Evolutionary conservation across 345 rosid species (phyloP).

Genomic region (Arabidopsis suecica): DNA sequence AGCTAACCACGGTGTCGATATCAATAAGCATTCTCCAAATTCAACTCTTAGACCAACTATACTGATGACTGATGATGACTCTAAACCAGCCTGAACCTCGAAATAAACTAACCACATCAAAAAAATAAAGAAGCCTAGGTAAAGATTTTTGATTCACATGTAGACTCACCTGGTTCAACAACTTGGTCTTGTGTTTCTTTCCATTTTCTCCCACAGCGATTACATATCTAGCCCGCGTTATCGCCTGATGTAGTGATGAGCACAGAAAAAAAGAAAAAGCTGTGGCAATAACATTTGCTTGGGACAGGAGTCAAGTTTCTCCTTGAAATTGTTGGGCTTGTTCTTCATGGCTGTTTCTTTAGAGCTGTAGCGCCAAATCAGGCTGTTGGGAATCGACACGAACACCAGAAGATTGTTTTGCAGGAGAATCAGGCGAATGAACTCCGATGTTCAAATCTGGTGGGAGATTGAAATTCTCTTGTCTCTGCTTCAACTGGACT

Average conservation of each 20-base stretch:
- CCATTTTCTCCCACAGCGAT: neutral
- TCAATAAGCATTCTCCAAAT: slow-evolving; percentile 32
- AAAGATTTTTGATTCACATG: slow-evolving; percentile 13
- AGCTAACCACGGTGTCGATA: slow-evolving; percentile 16
- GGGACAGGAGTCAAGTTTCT: slow-evolving; percentile 18
- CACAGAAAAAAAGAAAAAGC: slow-evolving; percentile 11
- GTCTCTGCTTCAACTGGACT: slow-evolving; percentile 62
- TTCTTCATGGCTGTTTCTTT: slow-evolving; percentile 25
- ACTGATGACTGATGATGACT: slow-evolving; percentile 9
- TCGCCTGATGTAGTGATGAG: neutral
- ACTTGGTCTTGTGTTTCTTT: slow-evolving; percentile 5
- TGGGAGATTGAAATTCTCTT: slow-evolving; percentile 64
- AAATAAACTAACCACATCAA: slow-evolving; percentile 28
- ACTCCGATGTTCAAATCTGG: slow-evolving; percentile 89
- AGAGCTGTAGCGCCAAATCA: slow-evolving; percentile 91
- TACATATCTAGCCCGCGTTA: neutral
- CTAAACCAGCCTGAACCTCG: slow-evolving; percentile 14
- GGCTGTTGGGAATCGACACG: slow-evolving; percentile 90
- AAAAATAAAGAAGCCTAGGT: slow-evolving; percentile 20
- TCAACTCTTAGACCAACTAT: slow-evolving; percentile 27
- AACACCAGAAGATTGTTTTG: slow-evolving; percentile 73
- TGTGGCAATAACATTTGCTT: neutral
- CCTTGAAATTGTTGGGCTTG: neutral
- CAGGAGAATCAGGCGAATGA: slow-evolving; percentile 90
- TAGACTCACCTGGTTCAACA: slow-evolving; percentile 16